phyloP scores from a whole-genome alignment of 495 filamentous ascomycete genomes.

The Penicillium canescens region DNA sequence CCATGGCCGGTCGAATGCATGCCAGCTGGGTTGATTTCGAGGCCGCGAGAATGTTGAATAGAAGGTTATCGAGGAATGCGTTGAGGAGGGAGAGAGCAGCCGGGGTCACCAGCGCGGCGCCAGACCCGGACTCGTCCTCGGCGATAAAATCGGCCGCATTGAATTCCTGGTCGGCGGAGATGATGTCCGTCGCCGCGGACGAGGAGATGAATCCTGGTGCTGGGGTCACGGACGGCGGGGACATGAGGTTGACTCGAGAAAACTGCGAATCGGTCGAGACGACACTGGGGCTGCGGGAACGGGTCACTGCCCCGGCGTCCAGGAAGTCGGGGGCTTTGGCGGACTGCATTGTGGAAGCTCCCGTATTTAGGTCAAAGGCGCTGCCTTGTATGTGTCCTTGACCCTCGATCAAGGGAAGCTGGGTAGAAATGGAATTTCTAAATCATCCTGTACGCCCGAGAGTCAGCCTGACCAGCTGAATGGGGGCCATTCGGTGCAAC shows the following conservation, averaged over 20 bases:
- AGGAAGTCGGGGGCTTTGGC: constrained; percentile 38
- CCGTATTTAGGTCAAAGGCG: constrained; percentile 2
- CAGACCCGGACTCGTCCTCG: constrained; percentile 60
- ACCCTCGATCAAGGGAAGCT: constrained; percentile 22
- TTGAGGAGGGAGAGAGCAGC: constrained; percentile 81
- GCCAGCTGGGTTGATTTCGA: constrained; percentile 81
- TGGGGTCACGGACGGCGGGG: constrained; percentile 72
- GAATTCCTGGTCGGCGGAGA: constrained; percentile 82
- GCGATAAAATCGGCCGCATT: constrained; percentile 66
- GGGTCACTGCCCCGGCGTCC: constrained; percentile 34
- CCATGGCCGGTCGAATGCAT: constrained; percentile 77
- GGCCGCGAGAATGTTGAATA: constrained; percentile 81
- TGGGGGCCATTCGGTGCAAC: constrained; percentile 11
- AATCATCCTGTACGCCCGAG: constrained; percentile 31
- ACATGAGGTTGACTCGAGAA: constrained; percentile 48
- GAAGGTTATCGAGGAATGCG: constrained; percentile 87
- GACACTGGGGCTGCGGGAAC: constrained; percentile 45
- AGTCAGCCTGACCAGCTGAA: constrained; percentile 24
- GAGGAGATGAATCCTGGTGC: constrained; percentile 86
- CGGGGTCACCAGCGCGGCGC: constrained; percentile 68
- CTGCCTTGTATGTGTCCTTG: constrained; percentile 7
- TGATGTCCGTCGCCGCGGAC: constrained; percentile 86
- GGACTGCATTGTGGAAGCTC: constrained; percentile 28
- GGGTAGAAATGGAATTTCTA: constrained; percentile 27
- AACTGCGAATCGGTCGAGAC: constrained; percentile 44